A percentile compares a stretch with the other conserved stretches of the same genome.
phyloP scores from a whole-genome alignment of 495 filamentous ascomycete species.

The Cladorrhinum samala region DNA sequence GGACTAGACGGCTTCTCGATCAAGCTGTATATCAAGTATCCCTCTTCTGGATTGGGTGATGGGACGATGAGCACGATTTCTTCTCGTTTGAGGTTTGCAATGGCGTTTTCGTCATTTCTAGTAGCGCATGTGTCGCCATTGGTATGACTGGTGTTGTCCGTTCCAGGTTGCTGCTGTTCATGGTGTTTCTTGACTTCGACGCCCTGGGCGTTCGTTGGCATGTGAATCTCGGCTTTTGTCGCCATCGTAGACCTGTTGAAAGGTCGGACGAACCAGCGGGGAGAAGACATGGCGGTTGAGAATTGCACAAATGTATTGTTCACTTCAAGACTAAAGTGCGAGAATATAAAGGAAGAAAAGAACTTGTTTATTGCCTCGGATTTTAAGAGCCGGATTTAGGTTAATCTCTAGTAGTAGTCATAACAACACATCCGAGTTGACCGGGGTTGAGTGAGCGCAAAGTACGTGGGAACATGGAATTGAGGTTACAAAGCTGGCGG shows the following conservation, averaged over 20 bases:
- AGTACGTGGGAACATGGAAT: too few species aligned
- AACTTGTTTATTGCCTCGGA: not conserved
- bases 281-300: too few species aligned
- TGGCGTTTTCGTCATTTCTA: not conserved
- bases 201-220: constrained; percentile 5
- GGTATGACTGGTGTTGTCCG: not conserved
- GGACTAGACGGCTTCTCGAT: constrained; percentile 19
- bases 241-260: not conserved
- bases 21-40: constrained; percentile 34
- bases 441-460: not conserved
- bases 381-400: not conserved
- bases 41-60: not conserved
- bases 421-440: not conserved
- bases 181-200: not conserved
- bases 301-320: too few species aligned
- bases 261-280: not conserved
- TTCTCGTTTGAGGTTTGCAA: constrained; percentile 19
- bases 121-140: not conserved
- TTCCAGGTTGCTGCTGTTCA: not conserved
- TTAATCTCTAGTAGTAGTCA: too few species aligned
- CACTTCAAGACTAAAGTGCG: not conserved
- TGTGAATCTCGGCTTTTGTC: constrained; percentile 1
- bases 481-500: not conserved
- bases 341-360: not conserved
- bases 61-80: constrained; percentile 31